These are phyloP conservation scores for Rosa multiflora DNA, from an alignment of 306 rosid species.

Conservation along the genomic window DNA sequence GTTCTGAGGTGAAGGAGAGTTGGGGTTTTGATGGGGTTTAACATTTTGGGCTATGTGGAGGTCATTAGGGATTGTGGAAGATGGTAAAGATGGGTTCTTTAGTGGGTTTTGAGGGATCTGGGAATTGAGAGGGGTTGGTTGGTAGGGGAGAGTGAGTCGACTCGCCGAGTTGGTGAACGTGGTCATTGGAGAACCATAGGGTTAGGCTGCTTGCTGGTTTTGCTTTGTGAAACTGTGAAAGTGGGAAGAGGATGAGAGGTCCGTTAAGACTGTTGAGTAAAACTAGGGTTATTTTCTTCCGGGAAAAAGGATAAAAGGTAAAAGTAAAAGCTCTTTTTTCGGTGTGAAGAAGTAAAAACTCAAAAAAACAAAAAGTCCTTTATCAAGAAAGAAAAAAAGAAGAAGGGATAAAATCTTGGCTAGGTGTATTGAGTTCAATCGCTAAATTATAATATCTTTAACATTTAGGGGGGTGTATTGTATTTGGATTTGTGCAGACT, in stretches of 20 bases:
- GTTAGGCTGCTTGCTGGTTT: not conserved
- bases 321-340: not conserved
- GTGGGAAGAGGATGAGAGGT: not conserved
- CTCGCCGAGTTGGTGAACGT: slow-evolving; percentile 29
- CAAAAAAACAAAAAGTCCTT: not conserved
- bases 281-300: not conserved
- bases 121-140: slow-evolving; percentile 2
- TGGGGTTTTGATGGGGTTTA: slow-evolving; percentile 35
- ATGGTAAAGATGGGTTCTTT: slow-evolving; percentile 9
- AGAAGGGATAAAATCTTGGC: too few species aligned
- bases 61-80: slow-evolving; percentile 11
- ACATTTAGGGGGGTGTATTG: too few species aligned
- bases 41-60: slow-evolving; percentile 22
- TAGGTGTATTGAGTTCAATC: too few species aligned
- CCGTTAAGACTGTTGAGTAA: not conserved
- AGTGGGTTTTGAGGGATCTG: slow-evolving; percentile 14
- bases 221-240: not conserved
- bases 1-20: slow-evolving; percentile 15
- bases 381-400: too few species aligned
- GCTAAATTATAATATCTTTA: too few species aligned
- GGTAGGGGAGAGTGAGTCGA: slow-evolving; percentile 17
- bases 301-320: not conserved
- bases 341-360: not conserved
- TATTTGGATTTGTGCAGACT: too few species aligned
- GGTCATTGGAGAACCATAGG: slow-evolving; percentile 33